These are phyloP conservation scores for Hanseniaspora osmophila DNA, from an alignment of 805 yeast genomes.

Conservation along the genomic window DNA sequence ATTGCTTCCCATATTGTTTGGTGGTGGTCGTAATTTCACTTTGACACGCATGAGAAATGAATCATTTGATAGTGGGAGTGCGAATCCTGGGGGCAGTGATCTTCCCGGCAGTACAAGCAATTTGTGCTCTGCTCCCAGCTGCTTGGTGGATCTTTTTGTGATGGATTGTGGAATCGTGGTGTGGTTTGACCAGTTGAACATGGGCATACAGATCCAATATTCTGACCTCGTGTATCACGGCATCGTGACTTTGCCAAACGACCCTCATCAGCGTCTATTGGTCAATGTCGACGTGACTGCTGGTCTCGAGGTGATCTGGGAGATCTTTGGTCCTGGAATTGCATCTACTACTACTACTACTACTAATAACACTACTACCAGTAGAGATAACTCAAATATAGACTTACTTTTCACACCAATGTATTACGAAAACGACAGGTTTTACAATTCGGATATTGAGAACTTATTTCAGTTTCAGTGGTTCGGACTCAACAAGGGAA, in stretches of 20 bases:
- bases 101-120: too few relatives aligned
- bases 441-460: conserved; percentile 23
- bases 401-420: conserved; percentile 26
- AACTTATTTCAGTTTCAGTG: conserved; percentile 23
- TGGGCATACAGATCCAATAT: conserved; percentile 27
- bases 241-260: conserved; percentile 2
- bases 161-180: conserved; percentile 24
- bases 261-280: background rate
- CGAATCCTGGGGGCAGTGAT: too few relatives aligned
- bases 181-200: conserved; percentile 25
- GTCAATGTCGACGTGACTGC: background rate
- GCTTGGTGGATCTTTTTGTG: conserved; percentile 23
- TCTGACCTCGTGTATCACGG: conserved; percentile 21
- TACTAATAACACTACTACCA: too few relatives aligned
- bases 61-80: too few relatives aligned
- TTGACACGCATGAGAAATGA: too few relatives aligned
- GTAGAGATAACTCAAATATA: conserved; percentile 2
- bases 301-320: background rate
- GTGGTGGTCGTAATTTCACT: conserved; percentile 28
- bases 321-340: background rate
- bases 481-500: conserved; percentile 29
- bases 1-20: conserved; percentile 24
- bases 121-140: too few relatives aligned
- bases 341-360: too few relatives aligned
- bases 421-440: conserved; percentile 24